Base-by-base conservation (phyloP, 2,329 filamentous ascomycete species). In the Fusarium tupiense region DNA sequence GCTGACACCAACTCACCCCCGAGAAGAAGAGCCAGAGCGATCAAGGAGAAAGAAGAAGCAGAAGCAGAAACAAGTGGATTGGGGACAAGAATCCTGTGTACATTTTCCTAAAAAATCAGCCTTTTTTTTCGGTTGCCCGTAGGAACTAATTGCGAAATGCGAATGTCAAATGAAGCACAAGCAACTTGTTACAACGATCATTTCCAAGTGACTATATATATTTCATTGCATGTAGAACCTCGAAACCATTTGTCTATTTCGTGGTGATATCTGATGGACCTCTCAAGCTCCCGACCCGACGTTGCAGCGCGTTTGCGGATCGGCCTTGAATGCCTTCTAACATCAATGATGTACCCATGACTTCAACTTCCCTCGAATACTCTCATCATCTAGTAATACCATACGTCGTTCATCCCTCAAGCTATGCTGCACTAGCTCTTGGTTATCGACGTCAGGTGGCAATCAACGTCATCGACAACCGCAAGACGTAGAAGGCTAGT, bases 31-130 rank as follows among this genome's bases (percentile, higher is more conserved):
- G 63, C 43, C 40, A 52, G 61, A 64, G 61, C 40, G 41, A 56
- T 37, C 33, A 54, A 66, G 56, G 60, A 59, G 60, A 37, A 29
- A 50, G 57, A 13, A 29, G 56, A 59, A 57, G 74, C 67, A 62
- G 74, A 59, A 75, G 74, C 67, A 62, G 74, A 59, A 75, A 67
- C 70, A 65, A 75, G 75, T 72, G 73, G 73, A 72, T 75, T 69
- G 69, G 67, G 58, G 73, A 74, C 72, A 75, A 74, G 76, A 78
- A 81, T 80, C 81, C 80, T 79, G 78, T 82, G 81, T 83, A 83
- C 78, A 83, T 82, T 83, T 82, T 81, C 73, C 79, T 71, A 76
- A 74, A 75, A 80, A 80, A 71, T 64, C 77, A 81, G 74, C 78
- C 79, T 79, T 54, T 74, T 67, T 43, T 73, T 65, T 24, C 31